A percentile compares a stretch with the other conserved stretches of the same genome.
Conservation (phyloP, 2,329 filamentous ascomycete genomes). For the Apiospora marii region DNA sequence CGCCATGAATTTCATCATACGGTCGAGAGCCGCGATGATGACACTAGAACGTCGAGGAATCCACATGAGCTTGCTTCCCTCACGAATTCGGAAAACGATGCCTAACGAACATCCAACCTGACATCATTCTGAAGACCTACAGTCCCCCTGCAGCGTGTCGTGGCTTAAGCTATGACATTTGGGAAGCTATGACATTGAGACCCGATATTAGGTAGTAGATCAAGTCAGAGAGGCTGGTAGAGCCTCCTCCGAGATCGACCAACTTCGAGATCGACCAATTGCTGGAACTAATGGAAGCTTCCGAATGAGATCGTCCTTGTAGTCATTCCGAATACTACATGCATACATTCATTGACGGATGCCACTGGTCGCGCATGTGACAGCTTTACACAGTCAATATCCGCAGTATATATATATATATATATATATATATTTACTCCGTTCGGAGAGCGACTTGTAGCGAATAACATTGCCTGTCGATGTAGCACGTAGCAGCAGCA, state of each 20-base stretch:
- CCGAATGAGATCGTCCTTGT: not conserved
- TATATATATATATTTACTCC: not conserved
- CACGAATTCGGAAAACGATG: not conserved
- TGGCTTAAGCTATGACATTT: constrained; percentile 3
- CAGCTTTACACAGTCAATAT: not conserved
- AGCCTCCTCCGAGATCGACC: not conserved
- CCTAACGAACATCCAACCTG: not conserved
- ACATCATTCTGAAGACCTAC: constrained; percentile 2
- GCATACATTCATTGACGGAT: not conserved
- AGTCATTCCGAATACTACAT: not conserved
- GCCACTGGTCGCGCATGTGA: not conserved
- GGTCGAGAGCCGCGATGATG: constrained; percentile 6
- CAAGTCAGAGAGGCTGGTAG: not conserved
- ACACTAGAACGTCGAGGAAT: not conserved
- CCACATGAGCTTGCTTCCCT: not conserved
- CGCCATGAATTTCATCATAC: constrained; percentile 7
- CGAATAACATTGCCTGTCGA: not conserved
- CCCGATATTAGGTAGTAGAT: not conserved
- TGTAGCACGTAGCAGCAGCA: not conserved
- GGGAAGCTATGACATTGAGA: constrained; percentile 7
- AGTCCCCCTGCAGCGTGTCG: not conserved
- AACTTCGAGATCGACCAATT: not conserved
- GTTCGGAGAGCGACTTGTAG: not conserved
- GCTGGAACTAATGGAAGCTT: constrained; percentile 5
- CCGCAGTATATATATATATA: not conserved